A percentile compares a stretch with the other conserved stretches of the same genome.
These are phyloP conservation scores for Artomyces pyxidatus DNA, from an alignment of 768 basidiomycete genomes.

Conservation along the genomic window DNA sequence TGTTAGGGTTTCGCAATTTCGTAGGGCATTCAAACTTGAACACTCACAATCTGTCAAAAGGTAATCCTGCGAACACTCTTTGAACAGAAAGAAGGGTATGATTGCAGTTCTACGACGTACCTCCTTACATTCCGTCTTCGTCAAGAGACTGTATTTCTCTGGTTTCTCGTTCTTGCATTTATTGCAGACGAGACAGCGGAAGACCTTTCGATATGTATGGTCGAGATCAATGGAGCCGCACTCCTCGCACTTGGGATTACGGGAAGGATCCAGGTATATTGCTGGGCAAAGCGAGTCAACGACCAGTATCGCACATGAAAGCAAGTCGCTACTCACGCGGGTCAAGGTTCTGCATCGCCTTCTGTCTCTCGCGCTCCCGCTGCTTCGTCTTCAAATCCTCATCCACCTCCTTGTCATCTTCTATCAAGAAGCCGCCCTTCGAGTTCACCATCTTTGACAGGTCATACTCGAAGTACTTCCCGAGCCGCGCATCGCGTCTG, in stretches of 20 bases:
- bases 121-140: constrained; percentile 98
- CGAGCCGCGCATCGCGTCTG: constrained; percentile 70
- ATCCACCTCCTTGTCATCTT: constrained; percentile 77
- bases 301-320: background rate
- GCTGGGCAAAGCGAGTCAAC: constrained; percentile 36
- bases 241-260: constrained; percentile 80
- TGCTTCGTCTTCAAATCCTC: constrained; percentile 71
- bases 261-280: constrained; percentile 61
- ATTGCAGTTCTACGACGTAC: constrained; percentile 33
- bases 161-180: constrained; percentile 84
- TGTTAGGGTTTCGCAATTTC: too few relatives aligned
- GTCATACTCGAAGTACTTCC: constrained; percentile 96
- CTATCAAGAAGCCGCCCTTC: constrained; percentile 90
- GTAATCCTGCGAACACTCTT: constrained; percentile 58
- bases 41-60: constrained; percentile 81
- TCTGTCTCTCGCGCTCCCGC: constrained; percentile 72
- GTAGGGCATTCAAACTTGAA: background rate
- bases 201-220: constrained; percentile 70
- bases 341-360: constrained; percentile 66
- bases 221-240: constrained; percentile 90
- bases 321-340: constrained; percentile 46
- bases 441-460: constrained; percentile 95
- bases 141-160: constrained; percentile 90
- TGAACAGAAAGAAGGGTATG: background rate
- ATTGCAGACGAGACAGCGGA: constrained; percentile 80